Evolutionary conservation across 2,329 filamentous ascomycete genomes (phyloP), one percentile per base, ranked within the genome.

Genomic region (Epichloe aotearoae): DNA sequence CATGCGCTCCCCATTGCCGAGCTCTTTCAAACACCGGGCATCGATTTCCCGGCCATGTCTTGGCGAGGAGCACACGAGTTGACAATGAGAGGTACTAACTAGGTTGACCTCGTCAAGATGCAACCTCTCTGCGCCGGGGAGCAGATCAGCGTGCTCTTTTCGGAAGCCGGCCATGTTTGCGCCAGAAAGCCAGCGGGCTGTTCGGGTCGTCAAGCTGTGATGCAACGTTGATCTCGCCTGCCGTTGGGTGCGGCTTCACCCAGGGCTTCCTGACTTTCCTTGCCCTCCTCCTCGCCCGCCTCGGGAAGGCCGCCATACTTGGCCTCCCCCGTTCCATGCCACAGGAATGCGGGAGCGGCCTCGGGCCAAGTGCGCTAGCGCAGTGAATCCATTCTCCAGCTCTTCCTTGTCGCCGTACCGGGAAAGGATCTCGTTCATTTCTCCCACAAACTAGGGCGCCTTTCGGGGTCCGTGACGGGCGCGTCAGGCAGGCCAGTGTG

Each of bases 381-480:
- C 20, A 20, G 20, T 20, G 20, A 20, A 20, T 20, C 20, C 3
- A 20, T 20, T 20, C 20, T 20, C 20, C 20, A 20, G 20, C 20
- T 20, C 3, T 20, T 20, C 20, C 20, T 20, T 20, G 20, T 20
- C 4, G 51, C 79, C 75, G 62, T 86, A 86, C 44, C 73, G 66
- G 51, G 67, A 67, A 1, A 85, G 67, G 2, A 86, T 70, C 1
- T 70, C 69, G 49, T 81, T 73, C 78, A 88, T 84, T 62, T 86
- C 84, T 3, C 67, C 59, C 19, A 87, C 65, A 56, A 79, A 86
- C 60, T 87, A 68, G 71, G 20, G 63, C 62, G 1, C 69, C 65
- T 5, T 65, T 67, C 4, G 68, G 62, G 47, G 20, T 80, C 70
- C 5, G 71, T 66, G 40, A 81, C 63, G 0, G 79, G 74, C 0